Evolutionary conservation across 2,329 filamentous ascomycete species (phyloP).

Genomic region (Diaporthe sp.): DNA sequence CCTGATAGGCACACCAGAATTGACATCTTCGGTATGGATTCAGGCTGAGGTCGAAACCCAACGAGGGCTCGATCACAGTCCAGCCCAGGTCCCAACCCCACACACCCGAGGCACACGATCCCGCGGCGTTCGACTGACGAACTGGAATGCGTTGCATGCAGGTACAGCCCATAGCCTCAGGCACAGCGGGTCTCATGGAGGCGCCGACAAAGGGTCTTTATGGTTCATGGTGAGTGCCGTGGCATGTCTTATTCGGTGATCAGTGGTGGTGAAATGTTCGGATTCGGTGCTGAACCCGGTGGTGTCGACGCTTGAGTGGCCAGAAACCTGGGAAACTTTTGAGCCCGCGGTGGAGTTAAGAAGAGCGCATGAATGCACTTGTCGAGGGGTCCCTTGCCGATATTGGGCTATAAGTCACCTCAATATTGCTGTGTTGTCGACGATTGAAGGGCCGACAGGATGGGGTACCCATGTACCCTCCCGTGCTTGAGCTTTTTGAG

Average conservation of each 20-base stretch:
- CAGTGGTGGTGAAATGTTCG: constrained; percentile 29
- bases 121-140: not conserved
- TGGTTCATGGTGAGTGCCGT: constrained; percentile 30
- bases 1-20: not conserved
- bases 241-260: constrained; percentile 2
- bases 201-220: constrained; percentile 19
- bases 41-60: constrained; percentile 4
- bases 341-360: constrained; percentile 22
- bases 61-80: not conserved
- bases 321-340: constrained; percentile 19
- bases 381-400: constrained; percentile 22
- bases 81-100: constrained; percentile 6
- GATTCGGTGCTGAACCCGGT: constrained; percentile 20
- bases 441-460: constrained; percentile 9
- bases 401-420: constrained; percentile 29
- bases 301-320: constrained; percentile 19
- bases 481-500: constrained; percentile 14
- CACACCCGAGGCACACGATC: not conserved
- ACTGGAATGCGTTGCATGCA: constrained; percentile 39
- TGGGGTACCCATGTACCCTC: constrained; percentile 31
- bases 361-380: constrained; percentile 34
- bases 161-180: constrained; percentile 34
- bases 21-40: constrained; percentile 8
- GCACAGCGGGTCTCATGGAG: constrained; percentile 23
- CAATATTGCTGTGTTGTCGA: constrained; percentile 35